Percentiles rank a stretch among this genome's conserved stretches.
phyloP scores from a whole-genome alignment of 2,329 filamentous ascomycete species.

The Cladophialophora immunda region DNA sequence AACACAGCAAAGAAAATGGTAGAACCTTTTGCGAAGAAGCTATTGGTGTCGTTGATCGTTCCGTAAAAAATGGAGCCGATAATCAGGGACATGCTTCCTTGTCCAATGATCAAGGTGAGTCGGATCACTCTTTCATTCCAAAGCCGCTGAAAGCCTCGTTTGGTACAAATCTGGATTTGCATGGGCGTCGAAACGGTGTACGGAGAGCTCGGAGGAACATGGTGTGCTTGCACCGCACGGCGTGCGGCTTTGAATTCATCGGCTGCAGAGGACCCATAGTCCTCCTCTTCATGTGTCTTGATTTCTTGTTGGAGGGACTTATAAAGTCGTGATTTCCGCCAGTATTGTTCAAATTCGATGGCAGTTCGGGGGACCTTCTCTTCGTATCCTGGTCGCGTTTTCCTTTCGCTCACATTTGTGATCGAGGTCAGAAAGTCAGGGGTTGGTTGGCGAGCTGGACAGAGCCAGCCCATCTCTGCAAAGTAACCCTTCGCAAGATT shows the following conservation, averaged over 20 bases:
- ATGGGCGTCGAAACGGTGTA: slow-evolving; percentile 61
- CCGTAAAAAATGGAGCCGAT: slow-evolving; percentile 73
- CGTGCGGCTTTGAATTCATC: slow-evolving; percentile 43
- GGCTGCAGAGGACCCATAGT: slow-evolving; percentile 34
- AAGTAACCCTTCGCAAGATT: slow-evolving; percentile 69
- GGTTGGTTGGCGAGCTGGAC: slow-evolving; percentile 68
- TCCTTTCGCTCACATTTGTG: slow-evolving; percentile 63
- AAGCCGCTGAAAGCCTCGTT: slow-evolving; percentile 70
- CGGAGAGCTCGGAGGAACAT: slow-evolving; percentile 63
- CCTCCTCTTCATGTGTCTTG: slow-evolving; percentile 60
- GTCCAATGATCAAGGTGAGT: slow-evolving; percentile 9
- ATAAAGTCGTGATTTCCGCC: neutral
- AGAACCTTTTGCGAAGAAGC: slow-evolving; percentile 70
- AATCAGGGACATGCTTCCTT: slow-evolving; percentile 63
- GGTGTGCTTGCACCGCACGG: slow-evolving; percentile 62
- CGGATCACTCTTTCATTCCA: slow-evolving; percentile 72
- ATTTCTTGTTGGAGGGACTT: slow-evolving; percentile 52
- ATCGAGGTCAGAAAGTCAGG: slow-evolving; percentile 73
- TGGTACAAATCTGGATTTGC: slow-evolving; percentile 65
- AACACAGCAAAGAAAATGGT: slow-evolving; percentile 70
- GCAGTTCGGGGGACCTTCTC: slow-evolving; percentile 55
- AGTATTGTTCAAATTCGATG: slow-evolving; percentile 52
- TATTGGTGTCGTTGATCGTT: slow-evolving; percentile 63
- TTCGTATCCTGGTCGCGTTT: slow-evolving; percentile 53
- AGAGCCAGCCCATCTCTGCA: slow-evolving; percentile 70